phyloP scores from a whole-genome alignment of 2,329 filamentous ascomycete genomes.

The Blastomyces percursus region DNA sequence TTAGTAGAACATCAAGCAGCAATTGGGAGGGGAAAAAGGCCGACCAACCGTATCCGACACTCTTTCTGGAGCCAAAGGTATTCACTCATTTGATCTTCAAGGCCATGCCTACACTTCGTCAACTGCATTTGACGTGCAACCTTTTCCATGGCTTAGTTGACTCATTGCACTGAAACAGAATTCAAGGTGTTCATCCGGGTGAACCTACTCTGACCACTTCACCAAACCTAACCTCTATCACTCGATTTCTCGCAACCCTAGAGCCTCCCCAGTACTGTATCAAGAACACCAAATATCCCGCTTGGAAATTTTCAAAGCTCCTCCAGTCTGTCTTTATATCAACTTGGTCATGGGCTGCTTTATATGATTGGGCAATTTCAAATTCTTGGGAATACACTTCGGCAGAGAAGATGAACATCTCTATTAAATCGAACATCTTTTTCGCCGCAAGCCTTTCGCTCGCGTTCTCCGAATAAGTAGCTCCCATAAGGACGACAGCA shows the following conservation, averaged over 20 bases:
- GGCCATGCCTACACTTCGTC: slow-evolving; percentile 27
- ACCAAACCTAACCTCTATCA: slow-evolving; percentile 35
- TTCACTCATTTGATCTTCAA: slow-evolving; percentile 30
- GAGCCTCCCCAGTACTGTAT: slow-evolving; percentile 37
- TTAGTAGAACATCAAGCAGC: background rate
- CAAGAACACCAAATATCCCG: slow-evolving; percentile 32
- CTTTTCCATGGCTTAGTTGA: slow-evolving; percentile 16
- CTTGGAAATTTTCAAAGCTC: slow-evolving; percentile 34
- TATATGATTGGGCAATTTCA: slow-evolving; percentile 29
- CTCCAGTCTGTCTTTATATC: slow-evolving; percentile 23
- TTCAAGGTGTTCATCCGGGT: background rate
- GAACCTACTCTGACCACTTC: slow-evolving; percentile 32
- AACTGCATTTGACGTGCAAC: slow-evolving; percentile 32
- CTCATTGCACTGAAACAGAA: background rate
- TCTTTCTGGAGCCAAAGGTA: slow-evolving; percentile 36
- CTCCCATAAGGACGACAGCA: slow-evolving; percentile 34
- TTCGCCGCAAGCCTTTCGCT: slow-evolving; percentile 30
- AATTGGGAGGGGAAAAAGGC: background rate
- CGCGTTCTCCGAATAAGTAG: slow-evolving; percentile 35
- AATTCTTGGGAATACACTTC: slow-evolving; percentile 32
- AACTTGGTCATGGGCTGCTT: slow-evolving; percentile 15
- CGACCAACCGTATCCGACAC: slow-evolving; percentile 31
- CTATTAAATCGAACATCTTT: slow-evolving; percentile 33
- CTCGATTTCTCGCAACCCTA: slow-evolving; percentile 28
- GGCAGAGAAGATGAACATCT: slow-evolving; percentile 35